phyloP scores from a whole-genome alignment of 2,329 filamentous ascomycete genomes.

The Nigrospora sphaerica region DNA sequence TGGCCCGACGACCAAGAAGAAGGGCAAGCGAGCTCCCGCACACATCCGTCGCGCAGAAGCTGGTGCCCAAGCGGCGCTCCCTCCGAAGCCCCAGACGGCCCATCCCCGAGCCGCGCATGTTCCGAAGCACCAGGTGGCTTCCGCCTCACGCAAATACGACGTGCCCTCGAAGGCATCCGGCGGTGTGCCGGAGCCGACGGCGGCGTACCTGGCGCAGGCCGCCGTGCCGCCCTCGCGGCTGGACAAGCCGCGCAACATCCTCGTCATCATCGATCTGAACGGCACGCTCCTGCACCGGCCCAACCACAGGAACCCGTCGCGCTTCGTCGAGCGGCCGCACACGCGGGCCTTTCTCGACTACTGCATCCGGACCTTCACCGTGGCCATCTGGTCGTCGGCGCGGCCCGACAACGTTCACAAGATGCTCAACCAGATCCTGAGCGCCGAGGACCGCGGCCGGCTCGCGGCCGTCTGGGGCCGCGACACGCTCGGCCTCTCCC shows the following conservation, averaged over 20 bases:
- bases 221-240: conserved; percentile 32
- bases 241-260: conserved; percentile 50
- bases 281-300: conserved; percentile 78
- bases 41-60: too few relatives aligned
- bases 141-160: not conserved
- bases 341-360: conserved; percentile 65
- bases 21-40: too few relatives aligned
- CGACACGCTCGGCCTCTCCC: conserved; percentile 63
- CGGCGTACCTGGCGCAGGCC: conserved; percentile 53
- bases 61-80: too few relatives aligned
- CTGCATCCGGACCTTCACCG: conserved; percentile 65
- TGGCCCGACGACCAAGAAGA: too few relatives aligned
- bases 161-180: conserved; percentile 33
- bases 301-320: conserved; percentile 35
- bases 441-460: conserved; percentile 37
- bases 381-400: conserved; percentile 91
- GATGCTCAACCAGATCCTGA: conserved; percentile 62
- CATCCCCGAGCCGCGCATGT: too few relatives aligned
- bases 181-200: conserved; percentile 53
- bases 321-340: conserved; percentile 61
- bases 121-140: too few relatives aligned
- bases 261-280: conserved; percentile 88
- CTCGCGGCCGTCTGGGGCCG: conserved; percentile 73
- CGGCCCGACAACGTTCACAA: conserved; percentile 61
- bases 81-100: too few relatives aligned